Evolutionary conservation across 208 protist genomes (phyloP), one percentile per base, ranked within the genome.

Genomic region (Leishmania major): DNA sequence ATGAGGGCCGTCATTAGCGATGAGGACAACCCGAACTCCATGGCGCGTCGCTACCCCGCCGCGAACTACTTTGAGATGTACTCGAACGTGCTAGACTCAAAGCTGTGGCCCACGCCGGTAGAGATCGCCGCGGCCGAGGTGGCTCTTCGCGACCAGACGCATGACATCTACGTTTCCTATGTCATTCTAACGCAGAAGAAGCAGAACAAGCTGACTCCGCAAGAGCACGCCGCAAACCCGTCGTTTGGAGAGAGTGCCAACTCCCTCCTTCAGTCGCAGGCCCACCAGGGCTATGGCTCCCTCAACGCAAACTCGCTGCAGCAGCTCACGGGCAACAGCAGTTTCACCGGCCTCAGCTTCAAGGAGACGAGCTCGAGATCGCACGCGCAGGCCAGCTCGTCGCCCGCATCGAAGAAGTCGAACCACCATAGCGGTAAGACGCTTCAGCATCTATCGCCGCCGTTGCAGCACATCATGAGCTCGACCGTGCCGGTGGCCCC

Each of bases 281-380:
- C 90, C 0, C 85, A 88, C 77, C 86, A 95, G 55, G 93, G 93
- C n/a, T 96, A 96, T 81, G 93, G 93, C 72, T 93, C 92, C 19
- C 84, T 96, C 45, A 96, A 95, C 86, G 93, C 93, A 0, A 92
- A 96, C 82, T 95, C 93, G 11, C 86, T 96, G 17, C 87, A 95
- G 17, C 91, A 93, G 73, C 71, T 90, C 62, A 91, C 91, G 47
- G 85, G 78, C 19, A 90, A 88, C 76, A 84, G 84, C 19, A 95
- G 90, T 66, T 87, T 89, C 70, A 89, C 84, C 0, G 85, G 64
- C 74, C 87, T 81, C 69, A 90, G 84, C 72, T 67, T 90, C 35
- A 87, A 81, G 82, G 76, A 80, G 43, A 62, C 78, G 0, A 25
- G 19, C 19, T 51, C 59, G 22, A 40, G 28, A 53, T 31, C 51